These are phyloP conservation scores for Udeniomyces megalosporus DNA, from an alignment of 768 basidiomycete species.

Conservation along the genomic window DNA sequence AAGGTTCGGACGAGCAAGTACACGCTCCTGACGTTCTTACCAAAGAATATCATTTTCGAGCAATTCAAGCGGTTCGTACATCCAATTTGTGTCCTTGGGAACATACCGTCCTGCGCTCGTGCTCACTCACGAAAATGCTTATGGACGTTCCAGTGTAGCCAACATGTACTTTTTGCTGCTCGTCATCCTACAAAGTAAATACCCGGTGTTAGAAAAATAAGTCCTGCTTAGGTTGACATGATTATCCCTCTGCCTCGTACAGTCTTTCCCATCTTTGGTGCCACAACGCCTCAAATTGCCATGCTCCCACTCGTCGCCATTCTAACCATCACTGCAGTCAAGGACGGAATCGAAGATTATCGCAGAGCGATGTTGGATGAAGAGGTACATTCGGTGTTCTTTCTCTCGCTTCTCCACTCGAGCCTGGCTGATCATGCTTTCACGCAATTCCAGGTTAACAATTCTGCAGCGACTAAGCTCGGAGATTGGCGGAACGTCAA, in stretches of 20 bases:
- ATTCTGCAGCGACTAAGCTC: slow-evolving; percentile 76
- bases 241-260: not conserved
- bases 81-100: not conserved
- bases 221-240: not conserved
- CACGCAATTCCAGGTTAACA: slow-evolving; percentile 49
- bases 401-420: too few species aligned
- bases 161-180: slow-evolving; percentile 80
- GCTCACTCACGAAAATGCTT: too few species aligned
- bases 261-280: slow-evolving; percentile 87
- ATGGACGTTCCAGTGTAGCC: slow-evolving; percentile 46
- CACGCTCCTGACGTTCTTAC: slow-evolving; percentile 73
- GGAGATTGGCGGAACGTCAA: slow-evolving; percentile 84
- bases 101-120: not conserved
- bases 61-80: slow-evolving; percentile 66
- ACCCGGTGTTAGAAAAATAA: not conserved
- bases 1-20: slow-evolving; percentile 93
- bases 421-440: not conserved
- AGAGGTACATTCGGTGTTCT: slow-evolving; percentile 29
- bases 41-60: slow-evolving; percentile 75
- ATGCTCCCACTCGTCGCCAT: slow-evolving; percentile 79
- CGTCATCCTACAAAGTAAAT: slow-evolving; percentile 56
- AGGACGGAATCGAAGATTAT: slow-evolving; percentile 92
- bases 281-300: slow-evolving; percentile 61
- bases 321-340: slow-evolving; percentile 72
- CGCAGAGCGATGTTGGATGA: slow-evolving; percentile 76